A percentile compares a stretch with the other conserved stretches of the same genome.
phyloP scores from a whole-genome alignment of 2,329 filamentous ascomycete species.

The Ophiosphaerella narmari region DNA sequence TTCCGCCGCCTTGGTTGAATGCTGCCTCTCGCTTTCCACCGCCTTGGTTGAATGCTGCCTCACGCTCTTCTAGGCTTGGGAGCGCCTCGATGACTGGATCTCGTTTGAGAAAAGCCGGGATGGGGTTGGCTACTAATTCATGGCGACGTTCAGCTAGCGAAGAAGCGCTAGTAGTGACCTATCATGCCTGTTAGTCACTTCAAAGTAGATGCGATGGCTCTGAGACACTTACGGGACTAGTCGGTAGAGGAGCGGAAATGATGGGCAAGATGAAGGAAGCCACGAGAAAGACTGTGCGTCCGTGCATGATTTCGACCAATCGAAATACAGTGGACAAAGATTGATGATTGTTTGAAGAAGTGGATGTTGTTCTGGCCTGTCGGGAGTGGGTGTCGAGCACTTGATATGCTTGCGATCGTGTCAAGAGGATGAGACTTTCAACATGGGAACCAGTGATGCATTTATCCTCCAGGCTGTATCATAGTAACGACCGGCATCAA shows the following conservation, averaged over 20 bases:
- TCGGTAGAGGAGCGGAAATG: slow-evolving; percentile 7
- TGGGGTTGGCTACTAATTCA: too few species aligned
- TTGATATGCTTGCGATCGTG: background rate
- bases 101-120: too few species aligned
- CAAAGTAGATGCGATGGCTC: too few species aligned
- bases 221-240: background rate
- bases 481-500: background rate
- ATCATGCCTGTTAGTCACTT: too few species aligned
- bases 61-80: too few species aligned
- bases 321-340: background rate
- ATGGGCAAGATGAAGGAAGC: slow-evolving; percentile 5
- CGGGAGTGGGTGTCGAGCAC: too few species aligned
- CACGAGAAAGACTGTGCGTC: slow-evolving; percentile 6
- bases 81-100: too few species aligned
- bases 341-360: background rate
- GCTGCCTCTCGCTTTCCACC: too few species aligned
- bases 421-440: background rate
- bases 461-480: slow-evolving; percentile 9
- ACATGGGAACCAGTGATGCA: background rate
- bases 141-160: too few species aligned
- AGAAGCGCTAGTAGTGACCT: too few species aligned
- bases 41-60: too few species aligned
- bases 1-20: too few species aligned
- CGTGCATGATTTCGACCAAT: slow-evolving; percentile 7
- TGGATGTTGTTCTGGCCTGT: background rate